Conservation (phyloP, 495 filamentous ascomycete species). For the Acidomyces sp. region DNA sequence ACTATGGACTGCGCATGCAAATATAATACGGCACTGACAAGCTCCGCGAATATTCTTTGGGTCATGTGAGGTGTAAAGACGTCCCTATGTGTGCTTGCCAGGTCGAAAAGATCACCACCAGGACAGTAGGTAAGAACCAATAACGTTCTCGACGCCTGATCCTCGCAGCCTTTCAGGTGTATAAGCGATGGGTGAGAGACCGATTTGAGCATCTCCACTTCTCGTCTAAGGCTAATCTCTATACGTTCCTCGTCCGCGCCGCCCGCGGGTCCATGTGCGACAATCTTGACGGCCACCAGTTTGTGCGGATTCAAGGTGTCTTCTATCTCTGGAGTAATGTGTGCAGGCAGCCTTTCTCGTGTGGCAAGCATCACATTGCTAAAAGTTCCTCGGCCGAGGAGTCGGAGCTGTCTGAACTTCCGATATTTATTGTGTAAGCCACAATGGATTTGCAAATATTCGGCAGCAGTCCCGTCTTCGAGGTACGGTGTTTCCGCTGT, state of each 20-base stretch:
- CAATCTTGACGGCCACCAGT: conserved; percentile 87
- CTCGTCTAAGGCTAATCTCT: conserved; percentile 82
- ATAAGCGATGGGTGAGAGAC: conserved; percentile 82
- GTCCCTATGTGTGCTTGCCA: conserved; percentile 56
- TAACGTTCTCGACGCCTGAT: conserved; percentile 64
- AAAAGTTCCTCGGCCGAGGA: conserved; percentile 87
- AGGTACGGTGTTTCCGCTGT: conserved; percentile 27
- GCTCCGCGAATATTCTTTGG: conserved; percentile 76
- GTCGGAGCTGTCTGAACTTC: conserved; percentile 62
- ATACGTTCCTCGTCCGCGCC: conserved; percentile 80
- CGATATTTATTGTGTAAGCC: conserved; percentile 43
- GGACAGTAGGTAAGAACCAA: conserved; percentile 84
- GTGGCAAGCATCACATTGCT: conserved; percentile 86
- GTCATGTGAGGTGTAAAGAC: conserved; percentile 55
- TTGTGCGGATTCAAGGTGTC: conserved; percentile 43
- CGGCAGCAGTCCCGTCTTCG: conserved; percentile 35
- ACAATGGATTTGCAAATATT: conserved; percentile 51
- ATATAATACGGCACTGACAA: conserved; percentile 74
- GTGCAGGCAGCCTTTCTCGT: conserved; percentile 32
- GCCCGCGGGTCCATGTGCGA: conserved; percentile 84
- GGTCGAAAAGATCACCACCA: conserved; percentile 88
- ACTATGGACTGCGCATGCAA: conserved; percentile 77
- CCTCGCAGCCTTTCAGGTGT: conserved; percentile 75
- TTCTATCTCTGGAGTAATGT: conserved; percentile 32
- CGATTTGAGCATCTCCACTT: conserved; percentile 80